Base-by-base conservation (phyloP, 345 rosid genomes). In the Clausena lansium region DNA sequence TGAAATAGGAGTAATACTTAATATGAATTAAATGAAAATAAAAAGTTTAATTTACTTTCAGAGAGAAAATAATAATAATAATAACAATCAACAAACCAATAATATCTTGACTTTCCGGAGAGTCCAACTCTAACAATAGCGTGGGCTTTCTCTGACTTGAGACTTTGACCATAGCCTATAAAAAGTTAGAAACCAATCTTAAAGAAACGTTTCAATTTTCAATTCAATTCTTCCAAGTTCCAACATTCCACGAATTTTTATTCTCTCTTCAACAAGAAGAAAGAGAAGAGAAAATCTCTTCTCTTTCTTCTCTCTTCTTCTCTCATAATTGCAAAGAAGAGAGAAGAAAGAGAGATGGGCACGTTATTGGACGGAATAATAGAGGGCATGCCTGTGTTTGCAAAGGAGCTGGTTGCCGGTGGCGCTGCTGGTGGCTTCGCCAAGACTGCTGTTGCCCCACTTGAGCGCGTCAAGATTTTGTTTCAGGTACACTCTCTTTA, bases 371-470 rank as follows among this genome's bases (percentile, higher is more conserved):
- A 85, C 63, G 92, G 87, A 71, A 70, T 89, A 28, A 79, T 92
- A 79, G 97, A 90, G 7, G 80, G 88, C 70, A 89, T 93, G 89
- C 97, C 99, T 52, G 67, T 93, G 66, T 93, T 92, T 79, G 87
- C 91, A 0, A 93, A 93, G 83, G 96, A 95, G 83, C 89, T 95
- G 75, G 83, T 95, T 24, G 94, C 98, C 50, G 96, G 99, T 8
- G 98, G 99, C 14, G 90, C 91, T 72, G 93, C 98, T 57, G 97
- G 98, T 19, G 98, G 99, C 39, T 62, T 93, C 57, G 98, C 96
- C 35, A 95, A 95, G 84, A 71, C 92, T 20, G 92, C 76, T 71
- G 99, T 95, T 22, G 99, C 98, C 73, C 98, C 99, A 11, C 96
- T 95, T 57, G 98, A 95, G 82, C 92, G 95, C 57, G 89, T 95